phyloP scores from a whole-genome alignment of 164 flowering plant species.

The Umbilicus rupestris region DNA sequence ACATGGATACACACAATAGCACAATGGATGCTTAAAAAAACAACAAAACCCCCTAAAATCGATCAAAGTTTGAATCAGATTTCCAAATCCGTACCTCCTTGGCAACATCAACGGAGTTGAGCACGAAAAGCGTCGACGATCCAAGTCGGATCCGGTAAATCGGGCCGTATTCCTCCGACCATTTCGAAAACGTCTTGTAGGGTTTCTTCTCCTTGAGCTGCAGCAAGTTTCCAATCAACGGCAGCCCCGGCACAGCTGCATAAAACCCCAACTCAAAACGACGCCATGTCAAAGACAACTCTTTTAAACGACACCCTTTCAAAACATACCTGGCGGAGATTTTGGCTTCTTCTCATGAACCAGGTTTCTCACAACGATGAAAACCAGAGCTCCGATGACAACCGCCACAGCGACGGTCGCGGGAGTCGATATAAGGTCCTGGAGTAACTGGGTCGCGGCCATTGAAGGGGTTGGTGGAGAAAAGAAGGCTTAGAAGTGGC shows the following conservation, averaged over 20 bases:
- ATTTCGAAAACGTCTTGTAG: conserved; percentile 50
- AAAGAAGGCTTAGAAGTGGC: no score
- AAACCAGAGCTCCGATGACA: not conserved
- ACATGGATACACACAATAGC: no score
- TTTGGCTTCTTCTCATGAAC: not conserved
- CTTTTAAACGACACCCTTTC: not conserved
- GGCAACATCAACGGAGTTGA: conserved; percentile 56
- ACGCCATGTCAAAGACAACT: not conserved
- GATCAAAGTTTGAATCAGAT: not conserved
- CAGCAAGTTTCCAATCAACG: conserved; percentile 65
- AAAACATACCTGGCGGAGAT: conserved; percentile 2
- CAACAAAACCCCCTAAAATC: not conserved
- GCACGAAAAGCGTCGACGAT: conserved; percentile 52
- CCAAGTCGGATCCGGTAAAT: conserved; percentile 69
- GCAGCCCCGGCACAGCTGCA: conserved; percentile 70
- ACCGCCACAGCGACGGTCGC: not conserved
- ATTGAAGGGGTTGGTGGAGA: not conserved
- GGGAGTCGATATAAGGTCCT: not conserved
- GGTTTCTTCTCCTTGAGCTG: conserved; percentile 79
- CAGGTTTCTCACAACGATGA: not conserved
- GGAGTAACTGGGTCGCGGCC: not conserved
- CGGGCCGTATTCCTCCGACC: conserved; percentile 73
- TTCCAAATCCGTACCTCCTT: conserved; percentile 48
- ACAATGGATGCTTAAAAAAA: no score
- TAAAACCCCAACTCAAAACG: not conserved